phyloP scores from a whole-genome alignment of 179 eudicot species.

The Spinacia oleracea region DNA sequence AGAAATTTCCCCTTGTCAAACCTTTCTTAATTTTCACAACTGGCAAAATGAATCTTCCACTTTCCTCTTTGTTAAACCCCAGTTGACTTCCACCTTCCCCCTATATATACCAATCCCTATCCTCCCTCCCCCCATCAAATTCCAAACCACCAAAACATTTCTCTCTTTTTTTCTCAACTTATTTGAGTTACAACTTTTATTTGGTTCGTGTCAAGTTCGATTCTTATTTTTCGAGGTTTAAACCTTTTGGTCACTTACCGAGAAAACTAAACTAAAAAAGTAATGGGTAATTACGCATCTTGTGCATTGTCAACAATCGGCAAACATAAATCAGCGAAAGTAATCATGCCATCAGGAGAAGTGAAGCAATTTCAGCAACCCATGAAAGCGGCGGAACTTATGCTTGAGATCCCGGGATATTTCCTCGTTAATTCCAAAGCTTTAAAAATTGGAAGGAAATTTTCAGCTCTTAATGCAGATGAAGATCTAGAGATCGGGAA shows the following conservation, averaged over 20 bases:
- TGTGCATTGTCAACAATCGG: constrained; percentile 46
- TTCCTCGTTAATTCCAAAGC: constrained; percentile 60
- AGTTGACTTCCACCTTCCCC: constrained; percentile 15
- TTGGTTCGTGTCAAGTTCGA: too few relatives aligned
- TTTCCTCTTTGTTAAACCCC: not conserved
- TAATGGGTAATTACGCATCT: constrained; percentile 90
- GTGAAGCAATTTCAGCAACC: constrained; percentile 48
- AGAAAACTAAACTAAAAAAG: not conserved
- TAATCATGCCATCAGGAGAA: constrained; percentile 68
- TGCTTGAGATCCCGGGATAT: constrained; percentile 69
- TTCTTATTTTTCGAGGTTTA: too few relatives aligned
- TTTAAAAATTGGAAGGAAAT: constrained; percentile 53
- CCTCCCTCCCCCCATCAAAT: not conserved
- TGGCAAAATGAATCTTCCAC: constrained; percentile 25
- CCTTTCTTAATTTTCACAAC: constrained; percentile 16
- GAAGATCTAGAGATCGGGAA: constrained; percentile 64
- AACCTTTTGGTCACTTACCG: not conserved
- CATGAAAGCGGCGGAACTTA: constrained; percentile 71
- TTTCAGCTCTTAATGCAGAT: constrained; percentile 71
- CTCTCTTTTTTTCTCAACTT: not conserved
- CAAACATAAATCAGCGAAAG: constrained; percentile 40
- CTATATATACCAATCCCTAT: constrained; percentile 8
- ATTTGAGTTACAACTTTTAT: too few relatives aligned
- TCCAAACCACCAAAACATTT: not conserved
- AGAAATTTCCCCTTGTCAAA: constrained; percentile 25